Percentiles rank a stretch among this genome's conserved stretches.
Conservation (phyloP, 1,139 yeast species). For the Schwanniomyces etchellsii region DNA sequence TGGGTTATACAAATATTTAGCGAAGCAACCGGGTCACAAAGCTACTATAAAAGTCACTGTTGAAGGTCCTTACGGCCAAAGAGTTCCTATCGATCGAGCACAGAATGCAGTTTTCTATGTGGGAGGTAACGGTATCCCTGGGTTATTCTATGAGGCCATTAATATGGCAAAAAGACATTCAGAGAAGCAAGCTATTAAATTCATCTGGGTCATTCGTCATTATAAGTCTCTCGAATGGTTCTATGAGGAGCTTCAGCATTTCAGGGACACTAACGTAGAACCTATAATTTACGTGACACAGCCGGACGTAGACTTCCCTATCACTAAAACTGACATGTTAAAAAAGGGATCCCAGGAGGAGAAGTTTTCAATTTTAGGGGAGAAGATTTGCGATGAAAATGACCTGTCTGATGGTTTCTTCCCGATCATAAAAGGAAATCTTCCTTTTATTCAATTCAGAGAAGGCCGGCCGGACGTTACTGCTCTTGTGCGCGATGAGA, state of each 20-base stretch:
- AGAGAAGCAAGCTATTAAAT: constrained; percentile 20
- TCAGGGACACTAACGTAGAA: constrained; percentile 19
- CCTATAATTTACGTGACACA: constrained; percentile 28
- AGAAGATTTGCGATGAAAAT: constrained; percentile 10
- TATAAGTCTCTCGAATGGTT: constrained; percentile 29
- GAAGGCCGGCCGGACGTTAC: constrained; percentile 40
- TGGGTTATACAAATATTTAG: constrained; percentile 24
- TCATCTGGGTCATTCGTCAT: constrained; percentile 34
- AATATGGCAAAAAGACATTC: constrained; percentile 17
- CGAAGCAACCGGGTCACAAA: constrained; percentile 18
- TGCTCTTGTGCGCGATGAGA: constrained; percentile 26
- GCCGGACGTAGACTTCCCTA: constrained; percentile 10
- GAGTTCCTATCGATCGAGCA: constrained; percentile 22
- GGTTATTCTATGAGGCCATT: constrained; percentile 34
- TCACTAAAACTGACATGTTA: constrained; percentile 3
- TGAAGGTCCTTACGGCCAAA: constrained; percentile 40
- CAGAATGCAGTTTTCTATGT: constrained; percentile 32
- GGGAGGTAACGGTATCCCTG: constrained; percentile 43
- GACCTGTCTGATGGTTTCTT: constrained; percentile 1
- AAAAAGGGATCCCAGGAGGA: constrained; percentile 1
- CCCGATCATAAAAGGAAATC: constrained; percentile 12
- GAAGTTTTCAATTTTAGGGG: constrained; percentile 6
- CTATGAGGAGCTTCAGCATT: constrained; percentile 22
- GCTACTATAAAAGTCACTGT: constrained; percentile 25
- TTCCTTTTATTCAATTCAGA: constrained; percentile 23